Conservation (phyloP, 257 asterid species). For the Plectranthus barbatus region DNA sequence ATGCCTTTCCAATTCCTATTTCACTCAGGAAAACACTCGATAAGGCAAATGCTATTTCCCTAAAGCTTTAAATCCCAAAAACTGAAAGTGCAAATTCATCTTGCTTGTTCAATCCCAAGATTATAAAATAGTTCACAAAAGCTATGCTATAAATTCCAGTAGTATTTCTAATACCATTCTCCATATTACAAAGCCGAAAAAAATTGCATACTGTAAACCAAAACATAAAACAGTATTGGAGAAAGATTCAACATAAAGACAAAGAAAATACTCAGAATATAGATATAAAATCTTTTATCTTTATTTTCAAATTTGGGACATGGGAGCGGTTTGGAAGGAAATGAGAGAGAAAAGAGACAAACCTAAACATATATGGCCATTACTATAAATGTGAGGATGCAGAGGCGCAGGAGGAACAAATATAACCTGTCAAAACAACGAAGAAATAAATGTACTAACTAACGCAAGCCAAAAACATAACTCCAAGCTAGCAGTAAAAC, state of each 20-base stretch:
- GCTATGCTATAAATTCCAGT: not conserved
- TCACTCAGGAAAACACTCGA: not conserved
- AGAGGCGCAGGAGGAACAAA: slow-evolving; percentile 78
- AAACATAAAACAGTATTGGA: not conserved
- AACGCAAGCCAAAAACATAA: not conserved
- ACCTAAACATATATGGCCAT: slow-evolving; percentile 94
- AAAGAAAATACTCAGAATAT: not conserved
- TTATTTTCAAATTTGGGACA: not conserved
- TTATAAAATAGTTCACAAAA: not conserved
- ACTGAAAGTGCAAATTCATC: not conserved
- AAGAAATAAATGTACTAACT: not conserved
- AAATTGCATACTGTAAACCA: not conserved
- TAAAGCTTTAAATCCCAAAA: not conserved
- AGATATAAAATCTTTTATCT: not conserved
- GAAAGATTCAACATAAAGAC: not conserved
- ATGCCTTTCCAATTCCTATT: not conserved
- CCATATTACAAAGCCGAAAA: not conserved
- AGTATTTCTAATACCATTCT: not conserved
- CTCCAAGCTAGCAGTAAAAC: slow-evolving; percentile 9
- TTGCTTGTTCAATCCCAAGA: not conserved
- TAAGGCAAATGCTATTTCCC: not conserved
- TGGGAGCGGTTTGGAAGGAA: not conserved
- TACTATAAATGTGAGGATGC: slow-evolving; percentile 88
- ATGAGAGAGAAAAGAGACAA: slow-evolving; percentile 6
- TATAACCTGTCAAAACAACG: slow-evolving; percentile 37